Percentiles rank a stretch among this genome's conserved stretches.
Evolutionary conservation across 345 rosid species (phyloP).

Genomic region (Sapria himalayana): DNA sequence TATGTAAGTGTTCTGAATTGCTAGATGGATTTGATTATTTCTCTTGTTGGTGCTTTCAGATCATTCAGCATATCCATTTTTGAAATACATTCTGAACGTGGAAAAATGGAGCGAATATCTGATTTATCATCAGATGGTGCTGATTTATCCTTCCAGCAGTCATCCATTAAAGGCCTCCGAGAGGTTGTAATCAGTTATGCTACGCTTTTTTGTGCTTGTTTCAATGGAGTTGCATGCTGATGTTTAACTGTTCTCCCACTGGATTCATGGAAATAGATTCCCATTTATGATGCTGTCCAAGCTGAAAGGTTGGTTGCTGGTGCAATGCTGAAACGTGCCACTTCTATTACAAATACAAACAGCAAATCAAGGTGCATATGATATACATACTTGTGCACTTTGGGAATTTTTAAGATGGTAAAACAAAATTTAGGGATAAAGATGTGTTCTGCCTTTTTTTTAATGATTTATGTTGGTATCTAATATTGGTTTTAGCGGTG

Average conservation of each 20-base stretch:
- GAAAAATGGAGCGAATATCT: constrained; percentile 47
- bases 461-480: too few relatives aligned
- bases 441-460: too few relatives aligned
- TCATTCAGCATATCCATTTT: constrained; percentile 41
- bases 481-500: too few relatives aligned
- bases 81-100: constrained; percentile 64
- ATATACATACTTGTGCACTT: background rate
- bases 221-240: background rate
- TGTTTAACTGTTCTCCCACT: constrained; percentile 3
- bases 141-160: constrained; percentile 48
- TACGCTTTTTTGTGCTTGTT: background rate
- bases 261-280: constrained; percentile 22
- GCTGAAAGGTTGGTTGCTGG: constrained; percentile 47
- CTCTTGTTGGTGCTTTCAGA: constrained; percentile 15
- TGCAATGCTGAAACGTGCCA: constrained; percentile 67
- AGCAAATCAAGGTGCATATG: constrained; percentile 52
- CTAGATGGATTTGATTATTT: background rate
- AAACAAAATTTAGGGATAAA: too few relatives aligned
- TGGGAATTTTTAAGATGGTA: too few relatives aligned
- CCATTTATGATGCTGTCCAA: constrained; percentile 25
- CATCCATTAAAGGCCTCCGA: constrained; percentile 45
- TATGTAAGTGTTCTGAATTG: constrained; percentile 1
- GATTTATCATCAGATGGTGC: constrained; percentile 43
- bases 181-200: constrained; percentile 24
- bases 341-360: constrained; percentile 61